Percentiles rank a stretch among this genome's conserved stretches.
Evolutionary conservation across 805 yeast genomes (phyloP).

Genomic region (Candida chauliodis): DNA sequence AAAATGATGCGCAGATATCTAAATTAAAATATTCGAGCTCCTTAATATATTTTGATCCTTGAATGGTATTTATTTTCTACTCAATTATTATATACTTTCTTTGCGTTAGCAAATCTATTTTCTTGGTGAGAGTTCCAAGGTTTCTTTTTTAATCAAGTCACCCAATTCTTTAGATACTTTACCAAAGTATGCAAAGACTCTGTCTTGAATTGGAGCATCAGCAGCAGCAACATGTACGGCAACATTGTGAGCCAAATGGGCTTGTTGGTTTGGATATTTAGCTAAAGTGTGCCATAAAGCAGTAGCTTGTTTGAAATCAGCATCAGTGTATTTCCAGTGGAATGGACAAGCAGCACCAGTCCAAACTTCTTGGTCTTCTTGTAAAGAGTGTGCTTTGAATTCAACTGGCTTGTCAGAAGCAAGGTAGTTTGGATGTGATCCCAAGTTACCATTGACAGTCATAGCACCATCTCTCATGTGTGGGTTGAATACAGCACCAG

Average conservation of each 20-base stretch:
- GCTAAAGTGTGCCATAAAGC: constrained; percentile 76
- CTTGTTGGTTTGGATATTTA: constrained; percentile 77
- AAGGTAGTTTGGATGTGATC: constrained; percentile 72
- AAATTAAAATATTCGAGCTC: too few relatives aligned
- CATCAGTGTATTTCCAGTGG: constrained; percentile 78
- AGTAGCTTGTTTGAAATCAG: constrained; percentile 77
- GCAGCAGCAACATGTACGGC: constrained; percentile 73
- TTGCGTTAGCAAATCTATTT: too few relatives aligned
- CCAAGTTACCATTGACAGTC: constrained; percentile 61
- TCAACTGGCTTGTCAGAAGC: constrained; percentile 53
- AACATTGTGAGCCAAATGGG: constrained; percentile 77
- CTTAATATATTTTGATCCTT: too few relatives aligned
- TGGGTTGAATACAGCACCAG: constrained; percentile 51
- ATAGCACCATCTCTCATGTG: constrained; percentile 81
- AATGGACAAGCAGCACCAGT: constrained; percentile 76
- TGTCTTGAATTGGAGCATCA: constrained; percentile 69
- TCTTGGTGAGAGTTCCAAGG: constrained; percentile 49
- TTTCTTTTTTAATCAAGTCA: constrained; percentile 61
- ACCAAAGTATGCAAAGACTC: constrained; percentile 71
- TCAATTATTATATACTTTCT: too few relatives aligned
- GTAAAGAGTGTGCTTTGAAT: constrained; percentile 43
- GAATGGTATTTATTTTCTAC: too few relatives aligned
- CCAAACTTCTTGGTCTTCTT: constrained; percentile 77
- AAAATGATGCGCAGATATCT: too few relatives aligned
- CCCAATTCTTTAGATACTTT: constrained; percentile 72